Conservation (phyloP, 2,329 filamentous ascomycete species). For the Ophiostoma ips region DNA sequence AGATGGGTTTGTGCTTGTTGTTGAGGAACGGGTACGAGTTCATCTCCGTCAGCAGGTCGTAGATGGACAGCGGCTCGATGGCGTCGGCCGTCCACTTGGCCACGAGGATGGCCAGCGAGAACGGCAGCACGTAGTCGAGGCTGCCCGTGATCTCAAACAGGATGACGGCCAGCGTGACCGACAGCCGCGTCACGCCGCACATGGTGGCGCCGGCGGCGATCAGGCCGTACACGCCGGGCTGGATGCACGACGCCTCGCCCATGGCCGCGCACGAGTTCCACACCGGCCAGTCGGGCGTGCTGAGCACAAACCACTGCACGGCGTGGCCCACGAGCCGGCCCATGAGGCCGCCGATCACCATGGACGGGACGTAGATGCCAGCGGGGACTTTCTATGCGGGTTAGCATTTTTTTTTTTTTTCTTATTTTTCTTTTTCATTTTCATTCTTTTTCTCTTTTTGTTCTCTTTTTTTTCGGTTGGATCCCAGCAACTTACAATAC, state of each 20-base stretch:
- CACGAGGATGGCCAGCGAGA: slow-evolving; percentile 80
- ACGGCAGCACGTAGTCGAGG: slow-evolving; percentile 86
- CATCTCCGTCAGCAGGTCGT: slow-evolving; percentile 90
- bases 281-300: slow-evolving; percentile 54
- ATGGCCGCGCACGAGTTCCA: slow-evolving; percentile 61
- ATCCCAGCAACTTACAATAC: slow-evolving; percentile 57
- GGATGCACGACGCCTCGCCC: slow-evolving; percentile 70
- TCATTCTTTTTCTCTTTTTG: too few relatives aligned
- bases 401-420: too few relatives aligned
- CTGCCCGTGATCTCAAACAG: slow-evolving; percentile 92
- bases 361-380: slow-evolving; percentile 95
- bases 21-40: slow-evolving; percentile 97
- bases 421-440: too few relatives aligned
- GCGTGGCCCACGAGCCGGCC: slow-evolving; percentile 77
- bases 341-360: slow-evolving; percentile 92
- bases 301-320: slow-evolving; percentile 67
- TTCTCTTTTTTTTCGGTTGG: too few relatives aligned
- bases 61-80: slow-evolving; percentile 87
- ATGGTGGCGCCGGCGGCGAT: slow-evolving; percentile 93
- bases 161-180: slow-evolving; percentile 87
- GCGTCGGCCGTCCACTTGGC: slow-evolving; percentile 98
- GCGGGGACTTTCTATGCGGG: slow-evolving; percentile 64
- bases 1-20: slow-evolving; percentile 84
- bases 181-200: slow-evolving; percentile 90
- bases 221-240: slow-evolving; percentile 91